Base-by-base conservation (phyloP, 257 asterid species). In the Forsythia viridissima region DNA sequence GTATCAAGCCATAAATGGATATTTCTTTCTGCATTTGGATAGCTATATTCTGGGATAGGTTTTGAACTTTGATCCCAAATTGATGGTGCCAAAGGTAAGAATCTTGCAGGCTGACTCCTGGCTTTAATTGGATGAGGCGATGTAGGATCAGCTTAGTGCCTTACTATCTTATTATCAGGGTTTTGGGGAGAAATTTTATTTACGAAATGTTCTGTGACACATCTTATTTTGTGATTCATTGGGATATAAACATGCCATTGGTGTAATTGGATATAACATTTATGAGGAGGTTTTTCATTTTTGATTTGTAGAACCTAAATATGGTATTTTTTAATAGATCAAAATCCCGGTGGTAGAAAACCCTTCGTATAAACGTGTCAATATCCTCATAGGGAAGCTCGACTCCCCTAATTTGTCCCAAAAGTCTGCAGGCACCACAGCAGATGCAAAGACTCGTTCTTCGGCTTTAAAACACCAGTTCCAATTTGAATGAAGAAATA, bases 41-140 rank as follows among this genome's bases (percentile, higher is more conserved):
- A 70, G 85, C 0, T 74, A 74, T 73, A 73, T 52, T 77, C n/a
- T 71, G 63, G 78, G 13, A 11, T 10, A 70, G 18, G 67, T 76
- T 80, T 38, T 21, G 30, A 46, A 71, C 48, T 48, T 74, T 59
- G 82, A 76, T 38, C 74, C 70, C 21, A 34, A 61, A 55, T 51
- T 15, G 1, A 51, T 13, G 0, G 18, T 37, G 59, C 5, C 57
- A 13, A 75, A 15, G 66, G 66, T 76, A 6, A 61, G 41, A 68
- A 34, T 76, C 66, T 79, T 52, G 36, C 77, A 69, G 40, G 71
- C 18, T 41, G 57, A 41, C 8, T 68, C 73, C 65, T 69, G 79
- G 34, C 63, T 78, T 61, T 76, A 55, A 79, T 8, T 38, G 59
- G 40, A 66, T 39, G 77, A 69, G 20, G 21, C 18, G 16, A 73